Conservation (phyloP, 441 rosid genomes). For the Bruguiera hainesii region DNA sequence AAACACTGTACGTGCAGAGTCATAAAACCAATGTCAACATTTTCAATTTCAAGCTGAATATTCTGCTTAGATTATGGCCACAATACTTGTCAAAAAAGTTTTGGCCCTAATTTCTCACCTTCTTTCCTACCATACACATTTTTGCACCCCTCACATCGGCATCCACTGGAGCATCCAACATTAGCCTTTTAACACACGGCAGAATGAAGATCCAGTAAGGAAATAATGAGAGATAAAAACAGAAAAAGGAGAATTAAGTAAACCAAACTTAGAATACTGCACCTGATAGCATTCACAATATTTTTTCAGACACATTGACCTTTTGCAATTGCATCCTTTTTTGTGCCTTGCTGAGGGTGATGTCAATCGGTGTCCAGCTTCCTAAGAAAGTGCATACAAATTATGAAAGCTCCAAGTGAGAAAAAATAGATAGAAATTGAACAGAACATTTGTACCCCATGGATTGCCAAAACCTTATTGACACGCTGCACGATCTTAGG, state of each 20-base stretch:
- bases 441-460: constrained; percentile 23
- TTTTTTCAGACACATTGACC: constrained; percentile 60
- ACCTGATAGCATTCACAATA: constrained; percentile 86
- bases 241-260: neutral
- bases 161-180: constrained; percentile 64
- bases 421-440: constrained; percentile 2
- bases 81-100: neutral
- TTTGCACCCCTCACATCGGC: constrained; percentile 67
- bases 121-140: constrained; percentile 54
- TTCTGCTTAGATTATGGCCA: neutral
- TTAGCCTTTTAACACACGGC: constrained; percentile 41
- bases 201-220: constrained; percentile 6
- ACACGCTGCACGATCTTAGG: constrained; percentile 46
- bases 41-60: neutral
- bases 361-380: constrained; percentile 30
- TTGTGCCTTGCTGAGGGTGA: constrained; percentile 60
- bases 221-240: constrained; percentile 6
- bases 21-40: neutral
- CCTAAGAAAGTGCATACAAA: constrained; percentile 32
- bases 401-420: constrained; percentile 17
- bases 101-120: constrained; percentile 30
- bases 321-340: constrained; percentile 72
- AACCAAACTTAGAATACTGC: neutral
- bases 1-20: neutral
- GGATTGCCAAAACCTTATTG: constrained; percentile 25